Base-by-base conservation (phyloP, 306 rosid species). In the Neltuma alba region DNA sequence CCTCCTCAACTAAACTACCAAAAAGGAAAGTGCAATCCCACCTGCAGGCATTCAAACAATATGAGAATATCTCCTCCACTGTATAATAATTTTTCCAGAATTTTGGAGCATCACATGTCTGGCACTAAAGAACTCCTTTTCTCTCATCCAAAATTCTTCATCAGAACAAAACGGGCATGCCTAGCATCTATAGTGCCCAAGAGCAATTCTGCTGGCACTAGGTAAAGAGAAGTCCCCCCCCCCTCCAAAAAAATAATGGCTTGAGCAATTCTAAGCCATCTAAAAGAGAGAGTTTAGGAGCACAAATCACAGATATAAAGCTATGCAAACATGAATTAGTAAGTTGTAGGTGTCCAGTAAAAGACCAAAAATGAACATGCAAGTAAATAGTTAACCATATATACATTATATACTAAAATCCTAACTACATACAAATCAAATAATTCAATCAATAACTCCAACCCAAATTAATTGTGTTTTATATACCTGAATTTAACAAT, bases 1-100 rank as follows among this genome's bases (percentile, higher is more conserved):
- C 99, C 85, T 95, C 99, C 91, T 95, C 99, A 66, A 95, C 99
- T 86, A 95, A 87, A 78, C 98, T 95, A 80, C 99, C 99, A 67
- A 87, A 62, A 71, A 80, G 94, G 86, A 95, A 95, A 84, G 92
- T 91, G 88, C 99, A 89, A 84, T 95, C 99, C 99, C 99, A 95
- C 96, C 99, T 95, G 90, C 84, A 76, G 71, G 33, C 79, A 77
- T 57, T 76, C 75, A 76, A 80, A 76, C 63, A 55, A 61, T 61
- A 65, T 37, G 77, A 74, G 74, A 50, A 41, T 28, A 36, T 65
- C 61, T n/a, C n/a, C n/a, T n/a, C n/a, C n/a, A n/a, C n/a, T n/a
- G n/a, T n/a, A n/a, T n/a, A n/a, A 16, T 38, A 81, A 21, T 0
- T 23, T 58, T 66, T 48, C 20, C 33, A 79, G 28, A 64, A 47